Base-by-base conservation (phyloP, 805 yeast species). In the Candida ficus region DNA sequence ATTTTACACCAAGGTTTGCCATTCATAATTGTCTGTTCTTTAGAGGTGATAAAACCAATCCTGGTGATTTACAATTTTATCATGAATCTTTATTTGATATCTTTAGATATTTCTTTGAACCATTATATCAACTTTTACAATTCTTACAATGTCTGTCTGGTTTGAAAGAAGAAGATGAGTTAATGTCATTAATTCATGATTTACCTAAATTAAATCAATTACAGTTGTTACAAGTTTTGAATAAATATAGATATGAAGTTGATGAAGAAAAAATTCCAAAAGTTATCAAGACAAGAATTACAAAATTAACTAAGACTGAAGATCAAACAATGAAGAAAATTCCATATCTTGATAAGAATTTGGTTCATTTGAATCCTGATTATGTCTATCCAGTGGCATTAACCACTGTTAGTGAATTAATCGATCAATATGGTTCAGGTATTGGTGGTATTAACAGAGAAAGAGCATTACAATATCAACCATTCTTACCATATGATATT, bases 111-210 rank as follows among this genome's bases (percentile, higher is more conserved):
- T 88, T 85, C 48, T 66, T 90, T 38, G 75, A 74, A 44, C 89
- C 96, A 0, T 68, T 84, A 0, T 75, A 83, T 38, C 90, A 91
- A 59, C 61, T 91, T 22, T 65, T 91, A 41, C 96, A 91, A 60
- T 91, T 95, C 91, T 64, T 90, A 37, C 98, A 90, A 60, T 83
- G 91, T 32, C 76, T 88, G 60, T 76, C 95, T 1, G 76, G 83
- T 12, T 64, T 90, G 33, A 72, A 72, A 14, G 79, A 77, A 43
- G 83, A 79, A 42, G 89, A 81, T 40, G 66, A 79, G 29, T 68
- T 85, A 38, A 70, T 73, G 7, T 67, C 71, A 11, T 75, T 85
- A 7, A 56, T 77, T 25, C 63, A 64, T 14, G 71, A 76, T 41
- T 70, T 82, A 47, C 76, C 74, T 16, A 58, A 64, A 12, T 66